Base-by-base conservation (phyloP, 257 asterid genomes). In the Parsonsia alboflavescens region DNA sequence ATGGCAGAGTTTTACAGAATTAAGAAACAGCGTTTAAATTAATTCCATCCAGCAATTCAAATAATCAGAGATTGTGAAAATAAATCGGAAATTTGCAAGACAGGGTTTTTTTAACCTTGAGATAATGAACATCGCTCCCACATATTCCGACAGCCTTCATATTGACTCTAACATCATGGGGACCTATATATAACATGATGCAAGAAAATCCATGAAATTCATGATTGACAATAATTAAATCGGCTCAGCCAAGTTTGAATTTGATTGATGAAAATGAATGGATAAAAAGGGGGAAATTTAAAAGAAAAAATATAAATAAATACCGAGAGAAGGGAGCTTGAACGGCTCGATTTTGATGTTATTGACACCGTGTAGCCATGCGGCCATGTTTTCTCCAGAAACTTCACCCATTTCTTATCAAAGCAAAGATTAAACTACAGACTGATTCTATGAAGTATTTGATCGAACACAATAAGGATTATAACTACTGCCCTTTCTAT, bases 101-200 rank as follows among this genome's bases (percentile, higher is more conserved):
- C n/a, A 68, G 6, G 59, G 22, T 24, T 63, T 74, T 28, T 24
- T 63, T 74, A 54, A 93, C 97, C 98, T 89, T 93, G 88, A 91
- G 96, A 79, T 85, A 89, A 80, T 91, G 97, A 80, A 93, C 98
- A 84, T 93, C 98, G 83, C 98, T 93, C 77, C 98, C 97, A 84
- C 98, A 91, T 53, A 93, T 93, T 64, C 98, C 98, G 72, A 91
- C 97, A 82, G 98, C 97, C 83, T 93, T 93, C 92, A 93, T 93
- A 69, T 89, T 84, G 76, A 93, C 89, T 82, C 88, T 88, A 74
- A 91, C 97, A 85, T 93, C 98, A 77, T 83, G 91, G 64, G 97
- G 87, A 16, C 98, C 97, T 93, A 66, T 36, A 66, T 33, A 33
- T 36, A 39, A 67, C 30, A 53, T 17, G 5, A 19, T 22, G 6